Evolutionary conservation across 306 rosid species (phyloP).

Genomic region (Parietaria judaica): DNA sequence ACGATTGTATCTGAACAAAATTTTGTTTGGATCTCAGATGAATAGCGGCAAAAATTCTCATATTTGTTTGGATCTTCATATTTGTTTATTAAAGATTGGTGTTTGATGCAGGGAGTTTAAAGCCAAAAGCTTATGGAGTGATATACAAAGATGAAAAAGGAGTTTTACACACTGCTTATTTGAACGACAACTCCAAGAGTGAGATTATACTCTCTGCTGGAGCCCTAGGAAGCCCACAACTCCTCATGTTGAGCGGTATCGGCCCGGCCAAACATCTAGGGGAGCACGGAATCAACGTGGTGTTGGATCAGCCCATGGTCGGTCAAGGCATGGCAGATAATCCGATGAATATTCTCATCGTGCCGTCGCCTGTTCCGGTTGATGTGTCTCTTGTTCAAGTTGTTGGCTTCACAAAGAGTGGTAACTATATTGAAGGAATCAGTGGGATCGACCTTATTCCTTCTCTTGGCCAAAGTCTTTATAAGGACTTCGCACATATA

Average conservation of each 20-base stretch:
- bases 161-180: conserved; percentile 37
- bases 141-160: conserved; percentile 48
- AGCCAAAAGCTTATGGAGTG: conserved; percentile 58
- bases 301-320: conserved; percentile 49
- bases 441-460: conserved; percentile 40
- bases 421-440: conserved; percentile 44
- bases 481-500: conserved; percentile 24
- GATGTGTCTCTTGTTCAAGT: conserved; percentile 55
- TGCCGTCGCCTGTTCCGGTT: conserved; percentile 67
- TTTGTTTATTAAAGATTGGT: no score
- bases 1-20: no score
- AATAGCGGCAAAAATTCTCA: no score
- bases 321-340: conserved; percentile 77
- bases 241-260: conserved; percentile 60
- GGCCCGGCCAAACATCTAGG: conserved; percentile 54
- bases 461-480: conserved; percentile 39
- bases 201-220: conserved; percentile 59
- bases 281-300: conserved; percentile 40
- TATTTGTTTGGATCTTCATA: no score
- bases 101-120: conserved; percentile 25
- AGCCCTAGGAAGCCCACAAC: conserved; percentile 71
- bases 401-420: conserved; percentile 49
- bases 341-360: conserved; percentile 45
- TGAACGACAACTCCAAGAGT: conserved; percentile 19
- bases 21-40: no score